Conservation (phyloP, 139 green algal species). For the Chlamydomonas incerta region DNA sequence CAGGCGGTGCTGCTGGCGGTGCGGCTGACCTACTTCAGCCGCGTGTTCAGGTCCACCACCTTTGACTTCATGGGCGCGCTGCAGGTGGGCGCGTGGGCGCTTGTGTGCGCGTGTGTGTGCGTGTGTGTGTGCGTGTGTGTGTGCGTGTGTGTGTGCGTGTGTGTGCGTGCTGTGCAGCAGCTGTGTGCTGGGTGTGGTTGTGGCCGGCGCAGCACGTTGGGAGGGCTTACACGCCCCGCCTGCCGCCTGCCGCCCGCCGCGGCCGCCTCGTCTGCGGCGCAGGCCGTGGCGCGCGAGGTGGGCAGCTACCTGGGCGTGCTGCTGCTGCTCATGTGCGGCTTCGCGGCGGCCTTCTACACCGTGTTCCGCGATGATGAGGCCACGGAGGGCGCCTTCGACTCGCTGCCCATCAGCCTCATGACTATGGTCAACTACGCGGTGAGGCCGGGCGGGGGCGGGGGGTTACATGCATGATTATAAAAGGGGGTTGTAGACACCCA, state of each 20-base stretch:
- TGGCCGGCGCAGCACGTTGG: no score
- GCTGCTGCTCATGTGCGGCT: conserved; percentile 62
- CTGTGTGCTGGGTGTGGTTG: no score
- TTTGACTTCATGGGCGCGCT: conserved; percentile 62
- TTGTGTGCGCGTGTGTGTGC: no score
- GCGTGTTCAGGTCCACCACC: conserved; percentile 56
- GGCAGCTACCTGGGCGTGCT: conserved; percentile 61
- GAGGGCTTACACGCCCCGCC: no score
- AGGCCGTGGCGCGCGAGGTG: conserved; percentile 40
- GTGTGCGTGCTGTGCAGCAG: no score
- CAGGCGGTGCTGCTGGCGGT: conserved; percentile 67
- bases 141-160: no score
- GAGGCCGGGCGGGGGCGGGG: background rate
- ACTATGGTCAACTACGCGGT: conserved; percentile 41
- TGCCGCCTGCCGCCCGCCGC: no score
- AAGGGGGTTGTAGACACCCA: no score
- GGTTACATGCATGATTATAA: no score
- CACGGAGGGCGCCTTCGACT: background rate
- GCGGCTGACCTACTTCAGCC: conserved; percentile 55
- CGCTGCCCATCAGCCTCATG: conserved; percentile 29
- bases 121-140: no score
- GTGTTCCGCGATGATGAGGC: conserved; percentile 60
- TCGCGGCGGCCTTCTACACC: conserved; percentile 64
- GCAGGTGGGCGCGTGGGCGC: background rate
- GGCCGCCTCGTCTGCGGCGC: background rate